Percentiles rank a stretch among this genome's conserved stretches.
Conservation (phyloP, 129 eudicot species). For the Flaveria sonorensis region DNA sequence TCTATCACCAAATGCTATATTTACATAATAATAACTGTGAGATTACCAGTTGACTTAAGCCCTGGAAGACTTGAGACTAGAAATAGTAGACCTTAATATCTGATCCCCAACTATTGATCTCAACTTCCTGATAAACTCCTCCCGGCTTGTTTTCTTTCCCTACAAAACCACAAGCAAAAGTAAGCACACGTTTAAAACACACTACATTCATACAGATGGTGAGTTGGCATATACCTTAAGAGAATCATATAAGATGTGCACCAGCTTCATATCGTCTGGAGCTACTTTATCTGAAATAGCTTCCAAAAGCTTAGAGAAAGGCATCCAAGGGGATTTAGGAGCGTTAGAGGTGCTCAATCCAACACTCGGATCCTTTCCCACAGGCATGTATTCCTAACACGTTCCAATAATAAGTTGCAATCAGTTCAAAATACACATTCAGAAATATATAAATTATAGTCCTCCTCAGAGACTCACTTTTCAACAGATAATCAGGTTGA, state of each 20-base stretch:
- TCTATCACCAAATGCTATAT: background rate
- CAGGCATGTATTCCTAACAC: conserved; percentile 37
- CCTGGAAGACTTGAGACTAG: conserved; percentile 49
- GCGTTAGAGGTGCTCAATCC: conserved; percentile 45
- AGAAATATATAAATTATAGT: background rate
- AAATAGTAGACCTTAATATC: conserved; percentile 56
- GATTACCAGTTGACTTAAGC: conserved; percentile 31
- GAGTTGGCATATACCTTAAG: conserved; percentile 38
- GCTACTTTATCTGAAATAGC: conserved; percentile 53
- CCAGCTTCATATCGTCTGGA: conserved; percentile 43
- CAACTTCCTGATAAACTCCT: conserved; percentile 56
- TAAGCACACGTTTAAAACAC: background rate
- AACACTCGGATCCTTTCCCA: conserved; percentile 34
- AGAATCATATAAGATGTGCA: conserved; percentile 42
- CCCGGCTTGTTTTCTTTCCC: conserved; percentile 56
- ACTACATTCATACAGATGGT: conserved; percentile 5
- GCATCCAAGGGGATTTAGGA: conserved; percentile 74
- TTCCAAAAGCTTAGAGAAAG: conserved; percentile 53
- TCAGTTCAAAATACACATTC: background rate
- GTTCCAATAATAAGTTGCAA: background rate
- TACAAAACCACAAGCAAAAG: conserved; percentile 28
- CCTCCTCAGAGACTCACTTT: background rate
- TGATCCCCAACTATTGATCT: conserved; percentile 64
- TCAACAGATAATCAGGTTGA: conserved; percentile 4
- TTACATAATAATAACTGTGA: background rate